A percentile compares a stretch with the other conserved stretches of the same genome.
phyloP scores from a whole-genome alignment of 2,329 filamentous ascomycete genomes.

The Epichloe amarillans region DNA sequence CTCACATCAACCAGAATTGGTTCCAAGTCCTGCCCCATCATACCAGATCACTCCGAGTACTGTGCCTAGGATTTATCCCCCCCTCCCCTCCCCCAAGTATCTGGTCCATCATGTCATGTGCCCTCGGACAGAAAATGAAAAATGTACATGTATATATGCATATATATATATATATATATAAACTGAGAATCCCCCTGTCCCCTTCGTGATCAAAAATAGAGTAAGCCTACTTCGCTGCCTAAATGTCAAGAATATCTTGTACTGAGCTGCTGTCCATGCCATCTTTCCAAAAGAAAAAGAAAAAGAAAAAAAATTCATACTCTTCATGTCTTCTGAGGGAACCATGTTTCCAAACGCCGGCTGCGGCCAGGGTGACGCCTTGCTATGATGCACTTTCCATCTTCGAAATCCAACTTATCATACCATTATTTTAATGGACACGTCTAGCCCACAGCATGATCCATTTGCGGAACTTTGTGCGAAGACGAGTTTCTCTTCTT shows the following conservation, averaged over 20 bases:
- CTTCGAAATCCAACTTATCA: background rate
- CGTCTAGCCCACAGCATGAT: slow-evolving; percentile 12
- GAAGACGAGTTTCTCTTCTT: slow-evolving; percentile 44
- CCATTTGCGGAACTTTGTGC: slow-evolving; percentile 10
- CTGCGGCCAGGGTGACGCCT: background rate
- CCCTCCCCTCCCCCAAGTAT: no score
- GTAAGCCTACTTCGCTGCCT: no score
- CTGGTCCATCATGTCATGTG: no score
- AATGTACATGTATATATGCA: no score
- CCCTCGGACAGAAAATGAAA: no score
- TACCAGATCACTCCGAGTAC: no score
- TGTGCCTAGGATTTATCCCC: no score
- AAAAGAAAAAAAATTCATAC: background rate
- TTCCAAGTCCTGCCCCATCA: background rate
- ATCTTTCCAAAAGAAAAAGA: background rate
- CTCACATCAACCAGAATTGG: background rate
- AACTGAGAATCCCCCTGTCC: no score
- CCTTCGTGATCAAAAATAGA: no score
- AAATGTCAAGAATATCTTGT: no score
- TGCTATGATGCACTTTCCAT: background rate
- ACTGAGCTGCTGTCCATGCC: no score
- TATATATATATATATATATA: no score
- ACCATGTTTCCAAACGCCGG: slow-evolving; percentile 1
- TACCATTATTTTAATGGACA: background rate
- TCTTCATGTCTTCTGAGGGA: background rate